These are phyloP conservation scores for Isatis tinctoria DNA, from an alignment of 345 rosid species.

Conservation along the genomic window DNA sequence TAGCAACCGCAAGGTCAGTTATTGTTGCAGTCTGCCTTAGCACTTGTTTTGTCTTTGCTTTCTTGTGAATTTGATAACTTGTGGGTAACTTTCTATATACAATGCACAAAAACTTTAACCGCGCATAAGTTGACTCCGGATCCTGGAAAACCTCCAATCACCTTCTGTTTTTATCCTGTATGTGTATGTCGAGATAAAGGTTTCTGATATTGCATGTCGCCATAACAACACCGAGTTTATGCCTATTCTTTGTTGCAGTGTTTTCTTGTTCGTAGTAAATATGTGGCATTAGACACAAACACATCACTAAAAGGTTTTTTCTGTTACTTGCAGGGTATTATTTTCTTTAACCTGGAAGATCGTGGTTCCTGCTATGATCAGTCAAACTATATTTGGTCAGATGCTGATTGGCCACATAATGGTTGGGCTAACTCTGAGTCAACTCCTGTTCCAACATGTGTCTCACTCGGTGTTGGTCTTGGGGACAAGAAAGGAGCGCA, in stretches of 20 bases:
- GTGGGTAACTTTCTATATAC: background rate
- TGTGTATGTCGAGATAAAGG: background rate
- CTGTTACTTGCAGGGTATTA: constrained; percentile 58
- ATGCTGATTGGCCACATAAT: constrained; percentile 84
- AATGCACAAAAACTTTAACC: background rate
- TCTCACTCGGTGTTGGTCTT: constrained; percentile 72
- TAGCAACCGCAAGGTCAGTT: constrained; percentile 84
- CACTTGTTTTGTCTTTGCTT: constrained; percentile 6
- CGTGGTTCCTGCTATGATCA: constrained; percentile 34
- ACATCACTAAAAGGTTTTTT: constrained; percentile 24
- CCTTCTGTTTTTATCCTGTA: constrained; percentile 11
- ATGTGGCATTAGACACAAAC: constrained; percentile 1
- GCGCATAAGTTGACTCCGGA: background rate
- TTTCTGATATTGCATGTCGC: constrained; percentile 4
- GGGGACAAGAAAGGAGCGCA: constrained; percentile 70
- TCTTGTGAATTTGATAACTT: constrained; percentile 4
- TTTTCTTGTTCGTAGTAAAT: background rate
- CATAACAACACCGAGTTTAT: background rate
- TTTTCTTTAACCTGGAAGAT: constrained; percentile 67
- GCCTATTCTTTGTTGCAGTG: background rate
- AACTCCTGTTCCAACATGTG: constrained; percentile 65
- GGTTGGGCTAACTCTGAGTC: constrained; percentile 86
- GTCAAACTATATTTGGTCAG: constrained; percentile 62
- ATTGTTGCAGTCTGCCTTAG: constrained; percentile 1
- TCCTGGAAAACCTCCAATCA: constrained; percentile 7